Base-by-base conservation (phyloP, 208 protist genomes). In the Leishmania braziliensis region DNA sequence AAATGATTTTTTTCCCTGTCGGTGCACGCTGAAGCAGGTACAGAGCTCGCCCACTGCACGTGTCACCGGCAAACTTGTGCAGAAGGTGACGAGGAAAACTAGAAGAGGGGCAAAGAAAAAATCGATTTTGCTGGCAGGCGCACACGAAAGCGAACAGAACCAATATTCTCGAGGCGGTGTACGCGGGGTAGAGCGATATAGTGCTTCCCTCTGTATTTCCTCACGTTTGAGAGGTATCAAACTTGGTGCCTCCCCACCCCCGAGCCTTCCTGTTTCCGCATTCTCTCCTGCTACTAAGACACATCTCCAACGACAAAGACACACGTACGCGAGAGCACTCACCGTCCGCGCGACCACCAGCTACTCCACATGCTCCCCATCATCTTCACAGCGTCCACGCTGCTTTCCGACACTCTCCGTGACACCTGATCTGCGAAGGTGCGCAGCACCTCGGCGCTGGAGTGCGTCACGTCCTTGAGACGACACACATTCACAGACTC, bases 401-500 rank as follows among this genome's bases (percentile, higher is more conserved):
- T 56, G 75, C 84, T 81, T 26, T 82, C 86, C 46, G 75, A 77
- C 33, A 89, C 72, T 6, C 77, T 43, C 36, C 83, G 79, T 5
- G 83, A 88, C n/a, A 88, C 80, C 58, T 85, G 84, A 36, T 86
- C 84, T 20, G 79, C 72, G n/a, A 89, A 91, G 43, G 77, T 62
- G 39, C 83, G 74, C 72, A 91, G 70, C 58, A 84, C 84, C 77
- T 89, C 83, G 46, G 79, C 75, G 70, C 86, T 80, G 6, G 81
- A 85, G 82, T 91, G 86, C 39, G 88, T 91, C 46, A 91, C 83
- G 60, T 92, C 89, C 76, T 92, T 92, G 54, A 92, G 69, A 5
- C 87, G 85, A 58, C 89, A 92, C 80, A 85, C 84, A 78, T 89
- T 90, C 72, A 92, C 86, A 5, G 89, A 92, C 29, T 87, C 71